These are phyloP conservation scores for Hyphopichia khmerensis DNA, from an alignment of 1,139 yeast genomes.

Conservation along the genomic window DNA sequence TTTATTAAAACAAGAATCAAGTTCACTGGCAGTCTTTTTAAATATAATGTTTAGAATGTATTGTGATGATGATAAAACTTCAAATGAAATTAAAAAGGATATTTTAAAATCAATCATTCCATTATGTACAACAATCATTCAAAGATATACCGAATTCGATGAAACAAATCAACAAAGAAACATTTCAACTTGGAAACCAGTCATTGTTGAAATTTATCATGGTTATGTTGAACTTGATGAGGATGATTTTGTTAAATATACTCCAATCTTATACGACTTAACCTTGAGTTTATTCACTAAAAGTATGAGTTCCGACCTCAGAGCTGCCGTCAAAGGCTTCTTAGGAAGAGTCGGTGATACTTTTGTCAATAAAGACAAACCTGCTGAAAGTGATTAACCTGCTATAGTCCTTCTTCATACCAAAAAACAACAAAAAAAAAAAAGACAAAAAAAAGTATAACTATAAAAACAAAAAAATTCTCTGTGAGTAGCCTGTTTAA, in stretches of 20 bases:
- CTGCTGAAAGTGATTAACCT: too few relatives aligned
- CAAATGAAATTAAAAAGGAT: conserved; percentile 30
- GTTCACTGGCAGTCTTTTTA: conserved; percentile 84
- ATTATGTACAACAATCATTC: conserved; percentile 67
- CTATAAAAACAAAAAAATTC: too few relatives aligned
- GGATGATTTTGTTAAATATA: conserved; percentile 63
- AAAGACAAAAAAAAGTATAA: too few relatives aligned
- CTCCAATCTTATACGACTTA: conserved; percentile 67
- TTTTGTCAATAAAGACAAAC: conserved; percentile 33
- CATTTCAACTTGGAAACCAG: conserved; percentile 87
- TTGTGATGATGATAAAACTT: conserved; percentile 59
- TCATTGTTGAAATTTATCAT: conserved; percentile 79
- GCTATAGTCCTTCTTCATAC: too few relatives aligned
- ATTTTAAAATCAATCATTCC: conserved; percentile 63
- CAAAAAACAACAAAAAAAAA: too few relatives aligned
- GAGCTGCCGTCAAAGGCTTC: conserved; percentile 65
- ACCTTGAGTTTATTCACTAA: conserved; percentile 67
- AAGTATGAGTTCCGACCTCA: conserved; percentile 66
- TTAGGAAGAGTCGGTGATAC: conserved; percentile 71
- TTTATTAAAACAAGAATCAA: conserved; percentile 84
- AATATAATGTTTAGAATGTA: conserved; percentile 79
- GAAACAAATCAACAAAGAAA: conserved; percentile 77
- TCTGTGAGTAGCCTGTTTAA: too few relatives aligned
- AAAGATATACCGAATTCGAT: conserved; percentile 69
- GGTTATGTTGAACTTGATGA: conserved; percentile 79